Base-by-base conservation (phyloP, 2,329 filamentous ascomycete species). In the Pseudogymnoascus sp. region DNA sequence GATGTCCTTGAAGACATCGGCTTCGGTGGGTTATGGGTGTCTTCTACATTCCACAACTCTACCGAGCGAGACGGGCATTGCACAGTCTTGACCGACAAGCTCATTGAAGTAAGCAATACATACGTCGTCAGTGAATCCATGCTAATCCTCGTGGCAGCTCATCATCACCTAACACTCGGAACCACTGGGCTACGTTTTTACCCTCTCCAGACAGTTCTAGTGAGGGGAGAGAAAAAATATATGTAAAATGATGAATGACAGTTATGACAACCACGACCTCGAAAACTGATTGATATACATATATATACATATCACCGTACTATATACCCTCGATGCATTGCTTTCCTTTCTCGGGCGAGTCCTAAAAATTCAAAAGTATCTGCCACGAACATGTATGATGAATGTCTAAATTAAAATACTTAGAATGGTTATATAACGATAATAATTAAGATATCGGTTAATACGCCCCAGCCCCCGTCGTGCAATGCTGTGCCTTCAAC, bases 1-100 rank as follows among this genome's bases (percentile, higher is more conserved):
- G 79, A 82, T 53, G 78, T 81, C 1, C 76, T 88, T 8, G 80
- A 84, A 38, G 80, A 82, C 2, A 81, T 85, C 72, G 87, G 86
- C 1, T 88, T 89, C 65, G 79, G 81, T 8, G 86, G 87, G 0
- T 75, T 89, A 1, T 88, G 84, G 84, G 79, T 80, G 11, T 71
- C 69, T 10, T 69, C 71, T 4, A 73, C 72, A 7, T 74, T 74
- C 47, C 71, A 74, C 35, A 63, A 50, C 6, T 44, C 62, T 17
- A 70, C 71, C 63, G 71, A 73, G 21, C 68, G 71, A 23, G 71
- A 73, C 21, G 71, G 71, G 50, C 70, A 74, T 57, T 71, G 72
- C 61, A 73, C 69, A 44, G 64, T 65, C 44, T 63, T 72, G 33
- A 72, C 70, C 21, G 70, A 72, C 57, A 66, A 65, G 50, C 68